A percentile compares a stretch with the other conserved stretches of the same genome.
These are phyloP conservation scores for Dunaliella primolecta DNA, from an alignment of 139 green algal genomes.

Conservation along the genomic window DNA sequence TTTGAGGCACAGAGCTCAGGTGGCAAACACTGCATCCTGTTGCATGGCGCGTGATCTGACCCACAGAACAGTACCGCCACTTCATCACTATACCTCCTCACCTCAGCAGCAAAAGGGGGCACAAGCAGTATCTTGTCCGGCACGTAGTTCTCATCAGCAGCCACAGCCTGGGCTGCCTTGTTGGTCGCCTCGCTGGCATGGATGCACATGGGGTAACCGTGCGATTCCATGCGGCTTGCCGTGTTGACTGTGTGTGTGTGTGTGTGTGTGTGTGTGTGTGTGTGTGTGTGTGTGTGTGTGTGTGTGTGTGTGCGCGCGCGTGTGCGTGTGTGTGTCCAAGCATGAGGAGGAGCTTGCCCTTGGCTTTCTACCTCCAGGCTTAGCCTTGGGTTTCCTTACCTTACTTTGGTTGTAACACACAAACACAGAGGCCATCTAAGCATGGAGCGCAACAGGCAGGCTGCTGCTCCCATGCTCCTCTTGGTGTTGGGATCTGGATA, in stretches of 20 bases:
- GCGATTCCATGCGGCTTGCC: conserved; percentile 7
- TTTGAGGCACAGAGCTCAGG: too few species aligned
- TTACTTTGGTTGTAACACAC: too few species aligned
- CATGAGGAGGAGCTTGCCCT: neutral
- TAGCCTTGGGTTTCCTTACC: too few species aligned
- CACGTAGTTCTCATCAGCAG: neutral
- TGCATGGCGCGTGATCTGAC: too few species aligned
- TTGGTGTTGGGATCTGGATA: too few species aligned
- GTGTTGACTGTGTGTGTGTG: conserved; percentile 13
- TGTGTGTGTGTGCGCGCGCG: neutral
- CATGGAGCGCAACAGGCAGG: too few species aligned
- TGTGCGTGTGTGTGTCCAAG: neutral
- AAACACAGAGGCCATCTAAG: too few species aligned
- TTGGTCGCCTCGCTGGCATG: conserved; percentile 11
- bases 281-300: neutral
- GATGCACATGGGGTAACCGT: conserved; percentile 9
- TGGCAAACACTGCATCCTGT: too few species aligned
- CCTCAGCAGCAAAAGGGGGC: neutral
- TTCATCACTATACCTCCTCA: too few species aligned
- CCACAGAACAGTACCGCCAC: too few species aligned
- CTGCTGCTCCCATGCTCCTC: too few species aligned
- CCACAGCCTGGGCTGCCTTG: neutral
- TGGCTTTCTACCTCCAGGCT: too few species aligned
- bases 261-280: conserved; percentile 1
- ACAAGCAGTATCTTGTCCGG: neutral